phyloP scores from a whole-genome alignment of 2,329 filamentous ascomycete genomes.

The Pochonia chlamydosporia region DNA sequence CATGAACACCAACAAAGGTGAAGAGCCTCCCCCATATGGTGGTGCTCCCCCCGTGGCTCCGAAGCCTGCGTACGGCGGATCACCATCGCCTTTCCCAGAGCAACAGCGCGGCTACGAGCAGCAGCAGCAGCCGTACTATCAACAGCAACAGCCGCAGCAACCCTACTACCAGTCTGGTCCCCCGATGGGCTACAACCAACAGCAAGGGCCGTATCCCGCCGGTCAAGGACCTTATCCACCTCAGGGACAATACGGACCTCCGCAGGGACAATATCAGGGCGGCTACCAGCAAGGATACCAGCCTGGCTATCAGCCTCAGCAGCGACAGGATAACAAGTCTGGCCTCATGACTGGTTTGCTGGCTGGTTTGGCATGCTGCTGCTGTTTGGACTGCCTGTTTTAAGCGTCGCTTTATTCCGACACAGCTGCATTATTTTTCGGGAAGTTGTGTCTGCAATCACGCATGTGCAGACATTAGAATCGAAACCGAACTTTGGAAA shows the following conservation, averaged over 20 bases:
- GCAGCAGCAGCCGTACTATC: constrained; percentile 13
- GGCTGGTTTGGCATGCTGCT: constrained; percentile 50
- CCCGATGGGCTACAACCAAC: constrained; percentile 38
- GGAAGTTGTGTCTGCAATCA: too few species aligned
- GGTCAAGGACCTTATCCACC: constrained; percentile 28
- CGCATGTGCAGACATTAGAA: too few species aligned
- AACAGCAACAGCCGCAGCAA: constrained; percentile 13
- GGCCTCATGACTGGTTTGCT: constrained; percentile 40
- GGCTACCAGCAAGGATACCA: too few species aligned
- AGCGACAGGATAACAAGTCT: constrained; percentile 24
- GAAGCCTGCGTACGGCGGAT: constrained; percentile 38
- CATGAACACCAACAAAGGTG: constrained; percentile 43
- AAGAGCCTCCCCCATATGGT: constrained; percentile 45
- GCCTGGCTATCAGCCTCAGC: constrained; percentile 29
- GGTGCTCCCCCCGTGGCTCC: constrained; percentile 27
- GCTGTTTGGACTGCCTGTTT: constrained; percentile 52
- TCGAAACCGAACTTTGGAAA: too few species aligned
- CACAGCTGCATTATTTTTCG: too few species aligned
- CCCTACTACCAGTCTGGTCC: constrained; percentile 34
- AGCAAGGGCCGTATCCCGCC: constrained; percentile 26
- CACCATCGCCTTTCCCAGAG: background rate
- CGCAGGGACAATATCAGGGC: constrained; percentile 32
- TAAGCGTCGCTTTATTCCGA: constrained; percentile 24
- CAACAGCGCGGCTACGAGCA: constrained; percentile 21
- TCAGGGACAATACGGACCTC: constrained; percentile 24